phyloP scores from a whole-genome alignment of 2,329 filamentous ascomycete species.

The Verticillium nubilum region DNA sequence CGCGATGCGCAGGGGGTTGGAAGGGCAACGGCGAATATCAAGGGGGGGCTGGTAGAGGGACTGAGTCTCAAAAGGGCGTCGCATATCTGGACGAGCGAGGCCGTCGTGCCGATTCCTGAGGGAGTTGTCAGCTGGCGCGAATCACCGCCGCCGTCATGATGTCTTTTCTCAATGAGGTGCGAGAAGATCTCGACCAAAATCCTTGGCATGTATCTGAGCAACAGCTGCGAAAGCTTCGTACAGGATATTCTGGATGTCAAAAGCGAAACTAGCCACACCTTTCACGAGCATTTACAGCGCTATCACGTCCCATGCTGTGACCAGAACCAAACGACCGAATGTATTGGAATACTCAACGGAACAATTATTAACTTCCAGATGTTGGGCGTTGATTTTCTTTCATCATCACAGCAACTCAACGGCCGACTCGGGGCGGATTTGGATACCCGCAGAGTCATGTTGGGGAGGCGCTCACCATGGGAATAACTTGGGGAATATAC shows the following conservation, averaged over 20 bases:
- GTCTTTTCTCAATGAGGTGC: no score
- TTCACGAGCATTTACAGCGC: no score
- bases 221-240: no score
- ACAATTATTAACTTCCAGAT: no score
- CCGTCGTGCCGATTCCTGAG: conserved; percentile 37
- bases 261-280: no score
- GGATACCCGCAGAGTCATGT: background rate
- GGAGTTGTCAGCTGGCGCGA: conserved; percentile 14
- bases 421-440: background rate
- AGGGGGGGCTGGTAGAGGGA: conserved; percentile 38
- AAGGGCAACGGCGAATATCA: conserved; percentile 33
- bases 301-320: no score
- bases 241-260: no score
- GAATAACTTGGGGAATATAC: background rate
- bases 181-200: no score
- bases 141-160: conserved; percentile 4
- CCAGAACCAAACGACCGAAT: no score
- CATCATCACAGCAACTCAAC: background rate
- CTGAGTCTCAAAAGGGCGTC: conserved; percentile 30
- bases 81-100: conserved; percentile 40
- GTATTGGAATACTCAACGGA: no score
- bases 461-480: background rate
- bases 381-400: background rate
- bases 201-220: no score
- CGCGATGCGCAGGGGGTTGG: conserved; percentile 29